phyloP scores from a whole-genome alignment of 73 alveolate genomes.

The Durusdinium trenchii region DNA sequence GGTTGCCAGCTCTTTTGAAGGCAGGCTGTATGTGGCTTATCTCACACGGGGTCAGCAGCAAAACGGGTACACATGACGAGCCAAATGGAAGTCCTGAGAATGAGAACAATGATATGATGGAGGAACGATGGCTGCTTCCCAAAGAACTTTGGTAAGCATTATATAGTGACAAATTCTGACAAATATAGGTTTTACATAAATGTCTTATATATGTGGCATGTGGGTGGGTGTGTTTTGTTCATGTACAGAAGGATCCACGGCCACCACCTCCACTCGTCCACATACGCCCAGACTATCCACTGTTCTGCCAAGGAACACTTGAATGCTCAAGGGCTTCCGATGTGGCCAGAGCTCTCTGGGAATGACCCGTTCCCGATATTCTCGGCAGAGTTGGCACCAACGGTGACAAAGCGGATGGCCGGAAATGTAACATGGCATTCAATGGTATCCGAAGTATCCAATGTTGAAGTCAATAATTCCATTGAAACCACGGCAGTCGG shows the following conservation, averaged over 20 bases:
- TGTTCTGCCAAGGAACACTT: neutral
- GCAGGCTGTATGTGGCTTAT: conserved; percentile 23
- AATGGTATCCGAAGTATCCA: neutral
- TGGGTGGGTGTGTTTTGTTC: too few species aligned
- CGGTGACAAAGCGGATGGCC: neutral
- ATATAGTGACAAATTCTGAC: too few species aligned
- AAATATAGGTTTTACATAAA: too few species aligned
- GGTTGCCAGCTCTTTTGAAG: conserved; percentile 12
- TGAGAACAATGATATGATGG: too few species aligned
- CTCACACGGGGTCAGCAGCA: too few species aligned
- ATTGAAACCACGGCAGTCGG: too few species aligned
- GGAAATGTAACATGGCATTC: neutral
- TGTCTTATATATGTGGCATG: too few species aligned
- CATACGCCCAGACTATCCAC: too few species aligned
- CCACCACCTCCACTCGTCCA: too few species aligned
- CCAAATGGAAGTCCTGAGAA: neutral
- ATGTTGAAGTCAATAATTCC: neutral
- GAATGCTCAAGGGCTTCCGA: neutral
- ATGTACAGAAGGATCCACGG: too few species aligned
- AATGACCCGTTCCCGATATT: neutral
- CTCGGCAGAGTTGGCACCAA: neutral
- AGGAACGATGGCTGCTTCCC: neutral
- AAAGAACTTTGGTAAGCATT: neutral
- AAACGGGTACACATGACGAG: too few species aligned
- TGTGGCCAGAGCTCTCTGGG: neutral